These are phyloP conservation scores for Boletus tylopilopsis DNA, from an alignment of 768 basidiomycete genomes.

Conservation along the genomic window DNA sequence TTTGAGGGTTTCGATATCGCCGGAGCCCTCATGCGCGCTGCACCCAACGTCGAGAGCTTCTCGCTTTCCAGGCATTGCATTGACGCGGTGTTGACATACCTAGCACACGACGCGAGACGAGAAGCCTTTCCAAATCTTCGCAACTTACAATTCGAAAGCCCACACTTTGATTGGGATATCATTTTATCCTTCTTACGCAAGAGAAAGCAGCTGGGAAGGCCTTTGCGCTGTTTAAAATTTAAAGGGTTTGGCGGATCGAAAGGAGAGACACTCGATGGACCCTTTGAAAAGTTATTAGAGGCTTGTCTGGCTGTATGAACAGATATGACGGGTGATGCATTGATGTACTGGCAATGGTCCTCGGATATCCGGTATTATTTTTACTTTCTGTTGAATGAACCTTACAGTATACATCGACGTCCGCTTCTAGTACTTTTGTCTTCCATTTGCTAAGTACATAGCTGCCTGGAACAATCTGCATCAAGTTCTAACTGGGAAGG, in stretches of 20 bases:
- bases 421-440: too few relatives aligned
- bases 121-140: slow-evolving; percentile 24
- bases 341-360: too few relatives aligned
- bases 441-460: too few relatives aligned
- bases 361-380: too few relatives aligned
- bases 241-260: slow-evolving; percentile 19
- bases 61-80: slow-evolving; percentile 25
- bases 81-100: slow-evolving; percentile 23
- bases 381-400: too few relatives aligned
- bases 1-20: slow-evolving; percentile 24
- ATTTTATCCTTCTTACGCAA: slow-evolving; percentile 25
- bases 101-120: slow-evolving; percentile 24
- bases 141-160: slow-evolving; percentile 17
- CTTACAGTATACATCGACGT: too few relatives aligned
- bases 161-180: slow-evolving; percentile 29
- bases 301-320: slow-evolving; percentile 22
- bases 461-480: too few relatives aligned
- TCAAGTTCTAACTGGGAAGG: too few relatives aligned
- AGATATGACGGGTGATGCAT: too few relatives aligned
- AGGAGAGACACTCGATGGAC: slow-evolving; percentile 19
- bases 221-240: slow-evolving; percentile 17
- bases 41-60: slow-evolving; percentile 23
- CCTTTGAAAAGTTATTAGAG: slow-evolving; percentile 17
- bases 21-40: slow-evolving; percentile 20
- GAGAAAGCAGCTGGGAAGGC: slow-evolving; percentile 19